Percentiles rank a stretch among this genome's conserved stretches.
phyloP scores from a whole-genome alignment of 495 filamentous ascomycete genomes.

The Hyphodiscus hymeniophilus region DNA sequence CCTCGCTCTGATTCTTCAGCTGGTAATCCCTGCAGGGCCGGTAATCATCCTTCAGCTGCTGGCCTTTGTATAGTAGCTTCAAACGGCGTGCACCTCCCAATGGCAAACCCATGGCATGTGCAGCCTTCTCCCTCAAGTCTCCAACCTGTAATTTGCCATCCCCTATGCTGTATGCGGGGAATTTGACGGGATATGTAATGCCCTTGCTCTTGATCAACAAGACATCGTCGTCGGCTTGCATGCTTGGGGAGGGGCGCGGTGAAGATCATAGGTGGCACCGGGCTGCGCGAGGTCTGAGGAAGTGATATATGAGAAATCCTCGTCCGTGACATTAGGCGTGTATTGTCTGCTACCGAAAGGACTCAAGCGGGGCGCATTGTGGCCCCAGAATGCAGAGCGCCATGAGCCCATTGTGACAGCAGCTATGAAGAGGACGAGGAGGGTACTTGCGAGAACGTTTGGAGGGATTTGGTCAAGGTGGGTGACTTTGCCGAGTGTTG shows the following conservation, averaged over 20 bases:
- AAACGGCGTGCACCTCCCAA: constrained; percentile 45
- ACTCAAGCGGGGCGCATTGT: constrained; percentile 31
- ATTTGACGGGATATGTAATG: constrained; percentile 65
- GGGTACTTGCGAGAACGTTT: constrained; percentile 4
- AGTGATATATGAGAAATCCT: constrained; percentile 76
- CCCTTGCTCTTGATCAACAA: constrained; percentile 66
- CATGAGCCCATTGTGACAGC: constrained; percentile 24
- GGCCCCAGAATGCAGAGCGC: constrained; percentile 20
- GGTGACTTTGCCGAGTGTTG: constrained; percentile 43
- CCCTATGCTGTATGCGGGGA: constrained; percentile 73
- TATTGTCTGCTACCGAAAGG: constrained; percentile 33
- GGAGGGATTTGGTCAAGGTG: constrained; percentile 20
- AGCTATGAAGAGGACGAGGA: constrained; percentile 12
- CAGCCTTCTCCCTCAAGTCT: constrained; percentile 57
- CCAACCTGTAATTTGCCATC: constrained; percentile 64
- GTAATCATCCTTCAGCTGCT: constrained; percentile 57
- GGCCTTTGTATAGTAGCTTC: constrained; percentile 77
- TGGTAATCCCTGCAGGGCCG: constrained; percentile 63
- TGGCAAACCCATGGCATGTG: constrained; percentile 50
- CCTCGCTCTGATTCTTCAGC: constrained; percentile 71
- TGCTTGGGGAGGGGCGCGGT: constrained; percentile 23
- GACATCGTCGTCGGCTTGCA: constrained; percentile 60
- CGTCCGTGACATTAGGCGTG: constrained; percentile 59
- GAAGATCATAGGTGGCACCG: constrained; percentile 31
- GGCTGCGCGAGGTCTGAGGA: constrained; percentile 53